phyloP scores from a whole-genome alignment of 495 filamentous ascomycete genomes.

The Parmelia sp. region DNA sequence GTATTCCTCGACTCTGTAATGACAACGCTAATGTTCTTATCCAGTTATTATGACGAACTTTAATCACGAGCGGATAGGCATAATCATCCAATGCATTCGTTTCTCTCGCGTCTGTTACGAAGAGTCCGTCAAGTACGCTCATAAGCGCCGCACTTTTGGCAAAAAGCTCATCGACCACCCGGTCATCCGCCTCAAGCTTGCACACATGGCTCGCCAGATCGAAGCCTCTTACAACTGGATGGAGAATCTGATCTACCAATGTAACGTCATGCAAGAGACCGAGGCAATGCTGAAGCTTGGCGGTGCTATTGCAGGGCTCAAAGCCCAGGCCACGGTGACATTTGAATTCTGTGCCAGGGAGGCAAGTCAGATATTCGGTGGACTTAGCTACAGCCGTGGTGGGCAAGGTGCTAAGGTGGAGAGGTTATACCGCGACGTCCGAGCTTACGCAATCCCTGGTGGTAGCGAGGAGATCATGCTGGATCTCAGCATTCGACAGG shows the following conservation, averaged over 20 bases:
- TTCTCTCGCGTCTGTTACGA: constrained; percentile 97
- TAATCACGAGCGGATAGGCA: constrained; percentile 98
- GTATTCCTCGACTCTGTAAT: neutral
- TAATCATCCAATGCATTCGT: constrained; percentile 93
- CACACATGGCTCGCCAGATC: constrained; percentile 96
- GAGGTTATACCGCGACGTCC: constrained; percentile 90
- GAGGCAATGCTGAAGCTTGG: constrained; percentile 95
- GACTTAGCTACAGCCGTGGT: constrained; percentile 84
- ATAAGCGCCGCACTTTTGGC: constrained; percentile 94
- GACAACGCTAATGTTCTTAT: constrained; percentile 20
- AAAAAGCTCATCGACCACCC: constrained; percentile 94
- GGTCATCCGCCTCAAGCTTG: constrained; percentile 95
- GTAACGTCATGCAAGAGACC: constrained; percentile 82
- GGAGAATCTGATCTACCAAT: constrained; percentile 94
- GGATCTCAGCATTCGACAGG: constrained; percentile 91
- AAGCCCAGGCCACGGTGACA: constrained; percentile 85
- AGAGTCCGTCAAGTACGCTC: constrained; percentile 89
- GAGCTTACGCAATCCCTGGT: constrained; percentile 95
- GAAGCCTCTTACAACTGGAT: constrained; percentile 95
- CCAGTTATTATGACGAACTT: constrained; percentile 95
- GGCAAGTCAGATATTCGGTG: constrained; percentile 95
- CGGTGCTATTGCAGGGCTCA: constrained; percentile 87
- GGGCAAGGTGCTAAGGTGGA: constrained; percentile 97
- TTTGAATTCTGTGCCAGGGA: constrained; percentile 98
- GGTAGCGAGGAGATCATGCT: constrained; percentile 98